A percentile compares a stretch with the other conserved stretches of the same genome.
These are phyloP conservation scores for Colletotrichum tamarilloi DNA, from an alignment of 2,329 filamentous ascomycete species.

Conservation along the genomic window DNA sequence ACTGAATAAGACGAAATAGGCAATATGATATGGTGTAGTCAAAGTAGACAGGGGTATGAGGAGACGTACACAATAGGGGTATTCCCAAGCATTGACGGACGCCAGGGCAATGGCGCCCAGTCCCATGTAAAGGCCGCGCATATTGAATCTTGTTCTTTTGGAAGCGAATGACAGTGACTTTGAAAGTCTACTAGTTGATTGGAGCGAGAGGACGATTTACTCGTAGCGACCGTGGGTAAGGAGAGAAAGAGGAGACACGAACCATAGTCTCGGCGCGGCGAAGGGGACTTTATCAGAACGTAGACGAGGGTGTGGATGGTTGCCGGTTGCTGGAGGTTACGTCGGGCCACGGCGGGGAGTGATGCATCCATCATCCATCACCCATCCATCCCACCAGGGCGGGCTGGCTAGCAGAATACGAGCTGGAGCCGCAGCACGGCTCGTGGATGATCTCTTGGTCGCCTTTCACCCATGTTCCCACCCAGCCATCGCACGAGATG, in stretches of 20 bases:
- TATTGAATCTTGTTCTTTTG: conserved; percentile 38
- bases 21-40: no score
- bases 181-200: conserved; percentile 45
- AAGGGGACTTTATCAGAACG: conserved; percentile 10
- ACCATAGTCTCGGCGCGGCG: background rate
- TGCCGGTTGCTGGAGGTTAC: background rate
- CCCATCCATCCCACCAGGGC: conserved; percentile 39
- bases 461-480: background rate
- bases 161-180: conserved; percentile 39
- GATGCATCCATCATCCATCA: conserved; percentile 18
- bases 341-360: background rate
- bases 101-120: conserved; percentile 46
- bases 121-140: conserved; percentile 46
- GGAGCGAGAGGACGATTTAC: conserved; percentile 37
- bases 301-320: background rate
- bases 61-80: conserved; percentile 42
- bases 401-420: conserved; percentile 5
- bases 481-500: background rate
- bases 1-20: no score
- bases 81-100: conserved; percentile 42
- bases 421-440: conserved; percentile 16
- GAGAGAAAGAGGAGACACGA: background rate
- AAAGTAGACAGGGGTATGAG: background rate
- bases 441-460: conserved; percentile 17
- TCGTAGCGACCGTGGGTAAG: conserved; percentile 11